Conservation (phyloP, 1,284 basidiomycete species). For the Heliocybe sulcata region DNA sequence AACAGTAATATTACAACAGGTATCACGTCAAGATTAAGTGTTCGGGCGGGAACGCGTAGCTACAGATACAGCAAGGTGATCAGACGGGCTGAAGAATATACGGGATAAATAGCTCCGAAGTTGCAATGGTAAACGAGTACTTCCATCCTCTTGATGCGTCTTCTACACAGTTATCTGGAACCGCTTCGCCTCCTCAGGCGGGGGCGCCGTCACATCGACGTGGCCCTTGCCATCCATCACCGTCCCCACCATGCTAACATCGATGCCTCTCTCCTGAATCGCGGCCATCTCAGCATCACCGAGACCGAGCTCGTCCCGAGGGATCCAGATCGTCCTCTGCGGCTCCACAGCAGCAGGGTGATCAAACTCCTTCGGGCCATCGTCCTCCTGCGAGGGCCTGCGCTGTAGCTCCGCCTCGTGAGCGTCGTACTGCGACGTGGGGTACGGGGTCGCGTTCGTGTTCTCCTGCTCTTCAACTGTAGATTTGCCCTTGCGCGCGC, state of each 20-base stretch:
- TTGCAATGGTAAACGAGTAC: too few species aligned
- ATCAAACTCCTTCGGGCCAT: conserved; percentile 50
- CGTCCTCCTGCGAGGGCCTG: conserved; percentile 9
- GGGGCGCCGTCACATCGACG: conserved; percentile 43
- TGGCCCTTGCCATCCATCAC: conserved; percentile 63
- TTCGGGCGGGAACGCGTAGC: not conserved
- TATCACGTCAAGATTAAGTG: not conserved
- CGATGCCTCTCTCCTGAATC: conserved; percentile 51
- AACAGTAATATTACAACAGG: too few species aligned
- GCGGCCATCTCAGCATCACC: conserved; percentile 54
- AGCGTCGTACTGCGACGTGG: conserved; percentile 2
- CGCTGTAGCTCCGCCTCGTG: conserved; percentile 2
- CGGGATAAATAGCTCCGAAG: not conserved
- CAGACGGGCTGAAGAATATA: not conserved
- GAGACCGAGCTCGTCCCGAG: conserved; percentile 63
- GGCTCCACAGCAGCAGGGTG: conserved; percentile 75
- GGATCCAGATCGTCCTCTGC: conserved; percentile 79
- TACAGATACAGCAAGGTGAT: not conserved
- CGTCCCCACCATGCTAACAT: conserved; percentile 48
- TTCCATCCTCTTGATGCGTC: too few species aligned
- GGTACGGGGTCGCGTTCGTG: conserved; percentile 6
- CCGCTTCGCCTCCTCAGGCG: conserved; percentile 27
- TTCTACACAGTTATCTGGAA: not conserved
- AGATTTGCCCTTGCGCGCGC: not conserved
- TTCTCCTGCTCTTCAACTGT: conserved; percentile 6